Base-by-base conservation (phyloP, 345 rosid genomes). In the Gossypium australe region DNA sequence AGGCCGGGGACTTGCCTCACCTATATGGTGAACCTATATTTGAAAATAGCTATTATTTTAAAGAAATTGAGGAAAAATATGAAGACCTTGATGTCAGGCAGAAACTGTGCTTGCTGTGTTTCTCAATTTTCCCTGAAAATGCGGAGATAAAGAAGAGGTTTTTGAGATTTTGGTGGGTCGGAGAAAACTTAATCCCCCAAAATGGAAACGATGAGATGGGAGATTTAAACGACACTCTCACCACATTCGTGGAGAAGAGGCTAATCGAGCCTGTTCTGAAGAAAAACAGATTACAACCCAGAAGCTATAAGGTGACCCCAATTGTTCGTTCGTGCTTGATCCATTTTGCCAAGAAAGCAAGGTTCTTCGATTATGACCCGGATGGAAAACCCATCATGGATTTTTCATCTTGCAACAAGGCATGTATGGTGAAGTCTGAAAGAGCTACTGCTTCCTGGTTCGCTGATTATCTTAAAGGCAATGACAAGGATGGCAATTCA, bases 131-230 rank as follows among this genome's bases (percentile, higher is more conserved):
- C 76, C 88, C 90, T 0, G 83, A 84, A 73, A 78, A 83, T 27
- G 83, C 81, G 9, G 84, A 77, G 71, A 75, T 87, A 13, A 83
- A 81, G 14, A 86, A 82, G 71, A 84, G 86, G 51, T 57, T 82
- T 75, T 71, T 89, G 62, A 80, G 80, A 70, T 74, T 82, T 48
- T 89, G 88, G 91, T 89, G 89, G 88, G 70, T 85, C 5, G 95
- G 87, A 41, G 90, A 90, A 78, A 76, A 77, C 11, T 44, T 88
- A 62, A 58, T 82, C 34, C 0, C 43, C n/a, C 0, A 18, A 12
- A 73, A 57, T 7, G 73, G 60, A 55, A 29, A 74, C 5, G 69
- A 11, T 2, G 89, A 80, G 53, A 65, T 75, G 41, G 6, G 11
- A 7, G 11, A 53, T 16, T 67, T 77, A 7, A 11, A 22, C 8